Evolutionary conservation across 208 protist genomes (phyloP), one percentile per base, ranked within the genome.

Genomic region (Crithidia brevicula): DNA sequence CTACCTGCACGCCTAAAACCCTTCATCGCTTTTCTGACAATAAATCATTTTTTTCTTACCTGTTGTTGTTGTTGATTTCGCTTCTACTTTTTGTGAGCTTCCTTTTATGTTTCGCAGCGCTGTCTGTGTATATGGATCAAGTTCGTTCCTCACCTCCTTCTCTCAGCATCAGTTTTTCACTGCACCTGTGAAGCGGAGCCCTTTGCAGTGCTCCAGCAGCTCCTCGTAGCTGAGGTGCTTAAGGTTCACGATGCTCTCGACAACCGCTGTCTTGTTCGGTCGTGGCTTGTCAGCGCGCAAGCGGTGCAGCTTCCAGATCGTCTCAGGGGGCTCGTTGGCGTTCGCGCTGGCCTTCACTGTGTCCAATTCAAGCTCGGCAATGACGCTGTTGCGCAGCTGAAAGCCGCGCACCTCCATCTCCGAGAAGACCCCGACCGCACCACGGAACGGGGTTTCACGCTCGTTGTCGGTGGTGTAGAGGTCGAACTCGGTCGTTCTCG

Each of bases 241-340:
- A 58, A 96, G 43, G 16, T 83, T 65, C 0, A 93, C 69, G 62
- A 96, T 93, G 31, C 81, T 78, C 33, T 81, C 68, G 13, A 94
- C 91, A 67, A 94, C 81, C 10, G 64, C 51, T 1, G 75, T 67
- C 62, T 89, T 89, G 67, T 96, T 96, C 18, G 91, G 91, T 6
- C 72, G 47, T 18, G 79, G 74, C 57, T 96, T 96, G 52, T 96
- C 91, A 18, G 70, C 52, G 30, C 91, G 79, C 13, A 81, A 38
- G n/a, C 81, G 70, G 58, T 83, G 69, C 57, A 93, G 88, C 20
- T 52, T 51, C 91, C 91, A 96, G 52, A 59, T 20, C 16, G 83
- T 93, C 31, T 62, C 36, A 22, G 31, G 65, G 40, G 40, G 42
- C 11, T 25, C 45, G 22, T 53, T 60, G 13, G 62, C 38, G 20